These are phyloP conservation scores for Tuber calosporum DNA, from an alignment of 495 filamentous ascomycete species.

Conservation along the genomic window DNA sequence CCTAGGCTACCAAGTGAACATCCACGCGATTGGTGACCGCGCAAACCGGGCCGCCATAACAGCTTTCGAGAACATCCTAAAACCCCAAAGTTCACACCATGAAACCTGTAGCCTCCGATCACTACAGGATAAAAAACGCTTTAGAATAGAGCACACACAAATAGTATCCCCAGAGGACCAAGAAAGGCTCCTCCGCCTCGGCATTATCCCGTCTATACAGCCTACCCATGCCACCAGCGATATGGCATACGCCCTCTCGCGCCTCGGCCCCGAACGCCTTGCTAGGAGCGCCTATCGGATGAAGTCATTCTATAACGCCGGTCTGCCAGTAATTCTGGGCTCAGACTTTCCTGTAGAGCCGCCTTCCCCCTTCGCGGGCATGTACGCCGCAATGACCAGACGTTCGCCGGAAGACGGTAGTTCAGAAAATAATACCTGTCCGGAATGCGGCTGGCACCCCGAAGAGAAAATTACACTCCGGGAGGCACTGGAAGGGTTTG, in stretches of 20 bases:
- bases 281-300: constrained; percentile 53
- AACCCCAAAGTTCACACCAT: constrained; percentile 21
- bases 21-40: constrained; percentile 60
- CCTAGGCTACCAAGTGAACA: constrained; percentile 53
- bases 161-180: constrained; percentile 60
- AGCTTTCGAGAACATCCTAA: constrained; percentile 49
- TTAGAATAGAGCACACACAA: constrained; percentile 61
- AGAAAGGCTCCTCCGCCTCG: constrained; percentile 47
- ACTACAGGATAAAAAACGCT: constrained; percentile 43
- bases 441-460: constrained; percentile 47
- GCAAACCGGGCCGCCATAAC: constrained; percentile 55
- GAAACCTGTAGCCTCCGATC: constrained; percentile 6
- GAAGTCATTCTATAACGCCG: constrained; percentile 47
- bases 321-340: constrained; percentile 48
- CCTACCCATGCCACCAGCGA: constrained; percentile 63
- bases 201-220: constrained; percentile 60
- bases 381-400: constrained; percentile 56
- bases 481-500: constrained; percentile 55
- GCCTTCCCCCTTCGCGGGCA: constrained; percentile 52
- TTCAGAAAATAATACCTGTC: background rate
- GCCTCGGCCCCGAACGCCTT: constrained; percentile 51
- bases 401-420: constrained; percentile 47
- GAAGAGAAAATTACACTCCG: constrained; percentile 51
- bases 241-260: constrained; percentile 52
- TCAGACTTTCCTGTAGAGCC: constrained; percentile 63